A percentile compares a stretch with the other conserved stretches of the same genome.
phyloP scores from a whole-genome alignment of 2,329 filamentous ascomycete genomes.

The Hymenoscyphus fraxineus region DNA sequence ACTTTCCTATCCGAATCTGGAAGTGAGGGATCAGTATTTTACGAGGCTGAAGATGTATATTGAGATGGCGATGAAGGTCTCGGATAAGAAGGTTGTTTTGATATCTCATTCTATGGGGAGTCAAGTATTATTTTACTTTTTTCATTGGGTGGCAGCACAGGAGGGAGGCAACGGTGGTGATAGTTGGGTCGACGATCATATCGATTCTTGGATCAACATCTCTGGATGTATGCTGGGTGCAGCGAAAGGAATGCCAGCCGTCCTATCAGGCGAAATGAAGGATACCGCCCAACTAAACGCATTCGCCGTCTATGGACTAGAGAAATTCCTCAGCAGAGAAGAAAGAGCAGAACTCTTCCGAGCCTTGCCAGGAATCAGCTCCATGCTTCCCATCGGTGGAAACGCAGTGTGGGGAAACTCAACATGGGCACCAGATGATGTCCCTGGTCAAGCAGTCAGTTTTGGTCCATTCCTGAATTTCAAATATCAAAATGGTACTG shows the following conservation, averaged over 20 bases:
- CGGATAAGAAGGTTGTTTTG: slow-evolving; percentile 75
- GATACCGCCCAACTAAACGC: slow-evolving; percentile 95
- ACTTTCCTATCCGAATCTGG: slow-evolving; percentile 83
- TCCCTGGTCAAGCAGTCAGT: slow-evolving; percentile 65
- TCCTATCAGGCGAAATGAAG: slow-evolving; percentile 95
- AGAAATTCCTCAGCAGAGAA: slow-evolving; percentile 88
- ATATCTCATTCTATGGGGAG: slow-evolving; percentile 97
- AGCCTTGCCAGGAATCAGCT: slow-evolving; percentile 93
- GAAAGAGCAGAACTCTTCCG: slow-evolving; percentile 93
- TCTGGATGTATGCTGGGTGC: slow-evolving; percentile 97
- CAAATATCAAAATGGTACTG: slow-evolving; percentile 61
- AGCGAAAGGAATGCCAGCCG: slow-evolving; percentile 82
- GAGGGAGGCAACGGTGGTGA: slow-evolving; percentile 76
- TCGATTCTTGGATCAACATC: slow-evolving; percentile 98
- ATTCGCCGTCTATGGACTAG: slow-evolving; percentile 93
- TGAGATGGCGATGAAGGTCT: slow-evolving; percentile 72
- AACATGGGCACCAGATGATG: slow-evolving; percentile 84
- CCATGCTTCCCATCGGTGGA: slow-evolving; percentile 93
- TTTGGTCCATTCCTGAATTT: slow-evolving; percentile 87
- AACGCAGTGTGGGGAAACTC: slow-evolving; percentile 91
- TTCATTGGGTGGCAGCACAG: slow-evolving; percentile 73
- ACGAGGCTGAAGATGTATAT: slow-evolving; percentile 86
- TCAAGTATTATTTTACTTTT: slow-evolving; percentile 83
- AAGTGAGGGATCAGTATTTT: slow-evolving; percentile 90
- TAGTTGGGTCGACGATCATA: slow-evolving; percentile 82